Evolutionary conservation across 495 filamentous ascomycete genomes (phyloP).

Genomic region (Penicillium ochrochloron): DNA sequence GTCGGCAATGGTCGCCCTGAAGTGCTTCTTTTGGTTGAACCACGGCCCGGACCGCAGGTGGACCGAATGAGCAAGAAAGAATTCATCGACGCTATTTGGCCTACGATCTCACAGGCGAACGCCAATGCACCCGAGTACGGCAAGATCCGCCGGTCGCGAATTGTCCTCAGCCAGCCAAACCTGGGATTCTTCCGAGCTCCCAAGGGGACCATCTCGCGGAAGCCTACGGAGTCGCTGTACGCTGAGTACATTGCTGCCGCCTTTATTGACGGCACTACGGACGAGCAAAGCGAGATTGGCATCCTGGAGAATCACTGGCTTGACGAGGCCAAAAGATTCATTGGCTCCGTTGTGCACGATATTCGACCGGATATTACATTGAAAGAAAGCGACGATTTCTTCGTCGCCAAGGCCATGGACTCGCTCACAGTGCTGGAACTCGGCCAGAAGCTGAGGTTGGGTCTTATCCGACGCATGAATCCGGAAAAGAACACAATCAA

Average conservation of each 20-base stretch:
- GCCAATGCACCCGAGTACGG: conserved; percentile 25
- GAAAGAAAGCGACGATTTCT: conserved; percentile 24
- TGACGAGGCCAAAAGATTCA: conserved; percentile 24
- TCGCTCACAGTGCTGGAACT: conserved; percentile 24
- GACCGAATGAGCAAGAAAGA: conserved; percentile 25
- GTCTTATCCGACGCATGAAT: conserved; percentile 19
- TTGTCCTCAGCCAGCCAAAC: conserved; percentile 24
- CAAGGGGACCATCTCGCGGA: conserved; percentile 23
- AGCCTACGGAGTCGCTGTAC: conserved; percentile 24
- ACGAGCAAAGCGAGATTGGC: conserved; percentile 23
- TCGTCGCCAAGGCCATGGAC: conserved; percentile 23
- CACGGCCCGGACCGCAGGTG: conserved; percentile 16
- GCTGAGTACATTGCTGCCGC: conserved; percentile 21
- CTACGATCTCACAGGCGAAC: conserved; percentile 28
- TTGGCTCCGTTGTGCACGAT: conserved; percentile 23
- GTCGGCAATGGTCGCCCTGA: conserved; percentile 26
- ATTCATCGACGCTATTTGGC: conserved; percentile 33
- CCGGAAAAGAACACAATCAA: conserved; percentile 22
- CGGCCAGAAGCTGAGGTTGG: conserved; percentile 20
- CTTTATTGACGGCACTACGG: conserved; percentile 22
- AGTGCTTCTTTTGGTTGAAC: conserved; percentile 22
- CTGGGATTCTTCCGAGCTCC: conserved; percentile 22
- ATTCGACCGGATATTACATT: conserved; percentile 17
- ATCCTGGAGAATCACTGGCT: conserved; percentile 26
- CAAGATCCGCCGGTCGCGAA: conserved; percentile 27